A percentile compares a stretch with the other conserved stretches of the same genome.
These are phyloP conservation scores for Candida manassasensis DNA, from an alignment of 805 yeast species.

Conservation along the genomic window DNA sequence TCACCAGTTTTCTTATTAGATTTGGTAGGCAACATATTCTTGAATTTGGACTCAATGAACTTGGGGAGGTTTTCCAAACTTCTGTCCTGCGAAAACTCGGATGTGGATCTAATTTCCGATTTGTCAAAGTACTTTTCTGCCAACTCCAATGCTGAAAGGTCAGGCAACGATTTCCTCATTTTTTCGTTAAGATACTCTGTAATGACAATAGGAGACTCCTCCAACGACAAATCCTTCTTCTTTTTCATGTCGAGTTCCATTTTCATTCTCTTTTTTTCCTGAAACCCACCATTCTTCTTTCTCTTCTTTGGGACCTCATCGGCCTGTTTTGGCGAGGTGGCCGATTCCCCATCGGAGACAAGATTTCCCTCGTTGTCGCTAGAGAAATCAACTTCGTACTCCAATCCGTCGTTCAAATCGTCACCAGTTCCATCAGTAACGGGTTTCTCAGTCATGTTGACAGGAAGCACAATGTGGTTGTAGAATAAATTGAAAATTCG, in stretches of 20 bases:
- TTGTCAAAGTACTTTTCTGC: constrained; percentile 58
- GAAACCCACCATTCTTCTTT: constrained; percentile 40
- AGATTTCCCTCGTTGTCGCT: constrained; percentile 29
- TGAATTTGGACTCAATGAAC: constrained; percentile 51
- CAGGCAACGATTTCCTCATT: constrained; percentile 56
- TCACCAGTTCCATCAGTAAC: constrained; percentile 40
- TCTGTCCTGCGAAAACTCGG: constrained; percentile 50
- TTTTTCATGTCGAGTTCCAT: constrained; percentile 59
- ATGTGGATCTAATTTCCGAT: constrained; percentile 55
- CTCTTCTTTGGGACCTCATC: constrained; percentile 13
- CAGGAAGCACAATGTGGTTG: too few species aligned
- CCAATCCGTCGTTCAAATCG: constrained; percentile 77
- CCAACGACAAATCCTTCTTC: constrained; percentile 51
- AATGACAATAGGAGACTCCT: constrained; percentile 50
- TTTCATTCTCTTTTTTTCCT: constrained; percentile 60
- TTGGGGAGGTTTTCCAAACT: constrained; percentile 49
- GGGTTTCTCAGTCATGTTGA: neutral
- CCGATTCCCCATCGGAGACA: constrained; percentile 23
- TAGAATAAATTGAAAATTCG: too few species aligned
- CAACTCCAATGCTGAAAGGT: constrained; percentile 71
- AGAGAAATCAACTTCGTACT: constrained; percentile 47
- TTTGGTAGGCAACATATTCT: constrained; percentile 39
- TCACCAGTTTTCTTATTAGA: constrained; percentile 10
- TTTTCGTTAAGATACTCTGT: constrained; percentile 63
- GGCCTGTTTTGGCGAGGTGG: constrained; percentile 17